Percentiles rank a stretch among this genome's conserved stretches.
Evolutionary conservation across 2,329 filamentous ascomycete genomes (phyloP).

Genomic region (Mycosphaerella sp.): DNA sequence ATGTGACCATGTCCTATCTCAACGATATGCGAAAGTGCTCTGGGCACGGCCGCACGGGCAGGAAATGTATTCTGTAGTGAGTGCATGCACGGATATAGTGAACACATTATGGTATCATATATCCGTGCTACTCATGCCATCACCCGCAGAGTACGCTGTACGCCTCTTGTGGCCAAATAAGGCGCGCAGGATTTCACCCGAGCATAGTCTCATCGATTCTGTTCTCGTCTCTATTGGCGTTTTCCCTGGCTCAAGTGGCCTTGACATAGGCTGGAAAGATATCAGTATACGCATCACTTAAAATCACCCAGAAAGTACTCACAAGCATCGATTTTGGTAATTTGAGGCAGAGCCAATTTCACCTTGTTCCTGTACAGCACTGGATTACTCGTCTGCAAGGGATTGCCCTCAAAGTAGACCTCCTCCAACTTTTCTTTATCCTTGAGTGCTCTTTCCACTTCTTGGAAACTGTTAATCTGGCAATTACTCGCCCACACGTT

Average conservation of each 20-base stretch:
- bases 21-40: no score
- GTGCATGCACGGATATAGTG: no score
- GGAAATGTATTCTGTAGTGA: no score
- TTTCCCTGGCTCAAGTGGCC: slow-evolving; percentile 5
- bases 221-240: not conserved
- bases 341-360: slow-evolving; percentile 73
- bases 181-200: not conserved
- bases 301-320: slow-evolving; percentile 45
- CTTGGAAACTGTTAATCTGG: slow-evolving; percentile 68
- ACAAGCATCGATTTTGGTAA: slow-evolving; percentile 97
- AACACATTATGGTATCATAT: no score
- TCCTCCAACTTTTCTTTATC: slow-evolving; percentile 78
- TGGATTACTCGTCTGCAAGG: slow-evolving; percentile 71
- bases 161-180: not conserved
- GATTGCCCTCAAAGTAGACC: slow-evolving; percentile 95
- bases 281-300: slow-evolving; percentile 3
- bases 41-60: no score
- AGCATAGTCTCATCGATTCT: not conserved
- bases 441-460: slow-evolving; percentile 69
- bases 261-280: slow-evolving; percentile 23
- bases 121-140: no score
- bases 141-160: no score
- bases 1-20: no score
- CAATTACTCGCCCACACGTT: slow-evolving; percentile 96
- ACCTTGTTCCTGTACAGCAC: slow-evolving; percentile 93